Base-by-base conservation (phyloP, 345 rosid genomes). In the Alliaria petiolata region DNA sequence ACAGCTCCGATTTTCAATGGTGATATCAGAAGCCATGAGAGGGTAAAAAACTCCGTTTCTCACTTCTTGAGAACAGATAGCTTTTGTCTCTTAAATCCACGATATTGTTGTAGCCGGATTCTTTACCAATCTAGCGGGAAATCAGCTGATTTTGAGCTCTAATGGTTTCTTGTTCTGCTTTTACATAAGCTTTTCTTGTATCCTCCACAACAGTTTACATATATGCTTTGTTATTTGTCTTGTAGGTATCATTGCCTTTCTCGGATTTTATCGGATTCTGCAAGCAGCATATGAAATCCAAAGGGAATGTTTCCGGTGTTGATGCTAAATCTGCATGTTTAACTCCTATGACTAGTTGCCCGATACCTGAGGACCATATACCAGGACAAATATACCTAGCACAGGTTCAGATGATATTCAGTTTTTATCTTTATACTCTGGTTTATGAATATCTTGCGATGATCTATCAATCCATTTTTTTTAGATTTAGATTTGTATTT, bases 21-120 rank as follows among this genome's bases (percentile, higher is more conserved):
- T 67, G 96, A 87, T 75, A 81, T 91, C 49, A 83, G 99, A 85
- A 83, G 89, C 81, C 99, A 95, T 51, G 95, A 95, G 83, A 85
- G 96, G 85, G 95, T 85, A 84, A 47, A 84, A 47, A n/a, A 78
- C 19, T 66, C 54, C 13, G 38, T 53, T 62, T n/a, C 14, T 58
- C 6, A 4, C 45, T 38, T 61, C 61, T 61, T 47, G 20, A 28
- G 6, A 16, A n/a, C n/a, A n/a, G n/a, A n/a, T n/a, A n/a, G n/a
- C n/a, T n/a, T n/a, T n/a, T n/a, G n/a, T n/a, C n/a, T n/a, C n/a
- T n/a, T n/a, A n/a, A n/a, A n/a, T n/a, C n/a, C n/a, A n/a, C n/a
- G n/a, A n/a, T n/a, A n/a, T n/a, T n/a, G n/a, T n/a, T n/a, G n/a
- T n/a, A n/a, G n/a, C n/a, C n/a, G n/a, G n/a, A n/a, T n/a, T n/a